Base-by-base conservation (phyloP, 345 rosid species). In the Eucalyptus regnans region DNA sequence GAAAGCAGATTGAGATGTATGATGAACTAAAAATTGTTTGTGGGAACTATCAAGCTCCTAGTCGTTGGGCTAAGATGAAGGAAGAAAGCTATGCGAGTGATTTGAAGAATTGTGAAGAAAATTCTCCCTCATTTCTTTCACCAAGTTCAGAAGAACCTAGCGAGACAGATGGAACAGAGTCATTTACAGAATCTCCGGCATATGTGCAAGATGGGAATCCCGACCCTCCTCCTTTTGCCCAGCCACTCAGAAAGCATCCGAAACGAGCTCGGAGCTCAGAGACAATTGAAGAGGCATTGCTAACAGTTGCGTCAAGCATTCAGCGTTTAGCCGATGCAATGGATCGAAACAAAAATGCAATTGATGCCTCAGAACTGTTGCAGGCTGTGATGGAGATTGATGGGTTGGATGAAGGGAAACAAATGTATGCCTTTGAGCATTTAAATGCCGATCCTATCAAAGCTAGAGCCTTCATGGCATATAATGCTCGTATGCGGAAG, bases 381-480 rank as follows among this genome's bases (percentile, higher is more conserved):
- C 92, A 93, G 87, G 98, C 99, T 49, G 98, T 95, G 88, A 94
- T 95, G 98, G 96, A 95, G 94, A 93, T 95, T 84, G 98, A 96
- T 93, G 99, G 95, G n/a, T 90, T 96, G 91, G 99, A 95, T 81
- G 99, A 96, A 90, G 95, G 94, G 18, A 96, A 94, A 91, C 95
- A 96, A 91, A 96, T 96, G 99, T 95, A 96, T 89, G 99, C 97
- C 54, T 96, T 96, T 86, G 99, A 96, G 94, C 94, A 92, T 92
- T 92, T 96, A 91, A 96, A 96, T 88, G 97, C 95, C 13, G 98
- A 96, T 87, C 99, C 98, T 87, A 91, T 96, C 81, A 96, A 96
- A 93, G 98, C 99, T 52, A 92, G 99, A 90, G 99, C 98, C 43
- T 95, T 96, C 94, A 89, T 96, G 98, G 94, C 98, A 31, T 95